Evolutionary conservation across 495 filamentous ascomycete genomes (phyloP), one percentile per base, ranked within the genome.

Genomic region (Cladorrhinum samala): DNA sequence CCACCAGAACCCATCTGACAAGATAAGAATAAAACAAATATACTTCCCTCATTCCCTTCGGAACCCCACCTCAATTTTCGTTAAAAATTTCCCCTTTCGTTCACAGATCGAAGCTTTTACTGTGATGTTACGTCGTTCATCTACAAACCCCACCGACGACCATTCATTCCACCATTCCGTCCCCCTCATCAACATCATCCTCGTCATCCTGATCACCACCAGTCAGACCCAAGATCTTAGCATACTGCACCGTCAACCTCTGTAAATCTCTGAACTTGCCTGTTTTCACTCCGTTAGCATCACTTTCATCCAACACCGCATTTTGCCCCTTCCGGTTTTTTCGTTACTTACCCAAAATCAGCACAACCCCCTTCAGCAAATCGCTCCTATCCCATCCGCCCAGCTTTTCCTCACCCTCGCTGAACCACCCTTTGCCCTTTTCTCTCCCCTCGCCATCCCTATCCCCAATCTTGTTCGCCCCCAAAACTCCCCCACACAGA

Each of bases 211-310:
- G 69, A 66, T 72, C 77, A 60, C 71, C 79, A 68, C 83, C 78
- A 0, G 78, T 81, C 60, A 86, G 77, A 18, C 74, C 88, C 9
- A 94, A 64, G 16, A 91, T 68, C 44, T 85, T 81, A 17, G 89
- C 89, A 60, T 93, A 95, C 55, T 91, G 90, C n/a, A 94, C 86
- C 25, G 88, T 95, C 36, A 94, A 81, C 6, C 91, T 77, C 65
- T 96, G 91, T 23, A 96, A 76, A 60, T 96, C 91, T 20, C 91
- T 85, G 65, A 89, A 88, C 82, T 96, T 96, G 50, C 91, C 91
- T 95, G 53, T 2, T 27, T 57, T 76, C 3, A 40, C 9, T 20
- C 3, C 16, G 2, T 30, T 16, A 27, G 17, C n/a, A n/a, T 17
- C 1, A 50, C 9, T 24, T 6, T 4, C 33, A 20, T 46, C 27